Evolutionary conservation across 129 eudicot genomes (phyloP).

Genomic region (carrot (Daucus carota)): DH1_v3.0 NC_030385.2:12035001-12035500

Average conservation of each 20-base stretch:
- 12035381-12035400: conserved; percentile 29
- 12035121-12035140: neutral
- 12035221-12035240: conserved; percentile 81
- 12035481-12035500: neutral
- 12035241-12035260: conserved; percentile 79
- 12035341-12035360: conserved; percentile 98
- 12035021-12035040: conserved; percentile 63
- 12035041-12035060: conserved; percentile 63
- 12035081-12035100: conserved; percentile 83
- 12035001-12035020: conserved; percentile 91
- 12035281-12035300: conserved; percentile 94
- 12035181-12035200: conserved; percentile 80
- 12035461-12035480: neutral
- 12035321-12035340: conserved; percentile 77
- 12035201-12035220: conserved; percentile 54
- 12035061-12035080: conserved; percentile 68
- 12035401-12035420: neutral
- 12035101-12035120: conserved; percentile 25
- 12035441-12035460: neutral
- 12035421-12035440: neutral
- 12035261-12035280: conserved; percentile 61
- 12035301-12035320: conserved; percentile 82
- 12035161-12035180: conserved; percentile 30
- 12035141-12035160: neutral
- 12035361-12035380: conserved; percentile 93